Base-by-base conservation (phyloP, 2,329 filamentous ascomycete species). In the Alternaria viburni region DNA sequence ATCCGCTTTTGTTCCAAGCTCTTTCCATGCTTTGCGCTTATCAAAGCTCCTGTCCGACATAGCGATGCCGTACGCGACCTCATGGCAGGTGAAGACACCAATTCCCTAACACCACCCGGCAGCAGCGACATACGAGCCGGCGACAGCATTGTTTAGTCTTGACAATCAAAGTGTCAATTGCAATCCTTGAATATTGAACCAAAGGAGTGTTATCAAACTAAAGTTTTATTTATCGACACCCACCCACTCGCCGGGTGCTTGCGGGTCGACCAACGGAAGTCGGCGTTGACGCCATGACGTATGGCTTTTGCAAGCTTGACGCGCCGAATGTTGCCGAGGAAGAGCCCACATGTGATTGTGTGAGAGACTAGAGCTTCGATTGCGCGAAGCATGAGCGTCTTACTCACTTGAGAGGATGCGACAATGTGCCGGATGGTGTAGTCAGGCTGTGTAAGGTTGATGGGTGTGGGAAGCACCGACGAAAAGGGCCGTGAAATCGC, bases 1-100 rank as follows among this genome's bases (percentile, higher is more conserved):
- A 50, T 30, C 49, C 76, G 63, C 28, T 64, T 68, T 56, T 77
- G 75, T 57, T 71, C 71, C 26, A 59, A 52, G 43, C 47, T 57
- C 26, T 52, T 61, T 23, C 54, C 49, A 23, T 45, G 11, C 3
- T 17, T 52, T 12, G 0, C 13, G 41, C n/a, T 45, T 13, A 49
- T 32, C 49, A 59, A 49, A 49, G 41, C 47, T 41, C 56, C 41
- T 13, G 46, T 43, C 36, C 54, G 46, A 30, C 12, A 57, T 30
- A 13, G 4, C 21, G 55, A 26, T 28, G 41, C 17, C 17, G 54
- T 56, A 51, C 61, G 60, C 51, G 62, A 61, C 10, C 30, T 25
- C 49, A 51, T 61, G 15, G 65, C n/a, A 46, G 28, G 62, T 19
- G 62, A 51, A 28, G 61, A 57, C 12, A 74, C 52, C 19, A 74